phyloP scores from a whole-genome alignment of 1,139 yeast species.

The Nakaseomyces nivariensis region DNA sequence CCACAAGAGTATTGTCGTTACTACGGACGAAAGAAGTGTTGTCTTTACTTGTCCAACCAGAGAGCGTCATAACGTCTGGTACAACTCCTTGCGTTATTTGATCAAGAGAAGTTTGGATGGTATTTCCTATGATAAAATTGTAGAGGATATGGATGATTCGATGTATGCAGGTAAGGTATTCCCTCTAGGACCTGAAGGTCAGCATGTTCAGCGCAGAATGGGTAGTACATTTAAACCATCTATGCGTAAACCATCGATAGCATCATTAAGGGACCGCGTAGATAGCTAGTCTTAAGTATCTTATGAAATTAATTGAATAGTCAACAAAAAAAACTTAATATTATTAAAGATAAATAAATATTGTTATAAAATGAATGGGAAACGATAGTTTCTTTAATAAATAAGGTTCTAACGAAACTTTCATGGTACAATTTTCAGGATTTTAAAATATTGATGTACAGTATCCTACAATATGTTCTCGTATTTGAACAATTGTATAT shows the following conservation, averaged over 20 bases:
- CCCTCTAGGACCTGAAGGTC: slow-evolving; percentile 6
- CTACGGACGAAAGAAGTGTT: slow-evolving; percentile 56
- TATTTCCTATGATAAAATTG: slow-evolving; percentile 37
- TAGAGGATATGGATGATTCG: slow-evolving; percentile 15
- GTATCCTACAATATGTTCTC: too few relatives aligned
- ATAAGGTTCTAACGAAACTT: too few relatives aligned
- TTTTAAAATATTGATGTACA: too few relatives aligned
- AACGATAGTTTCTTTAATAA: too few relatives aligned
- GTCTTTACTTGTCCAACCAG: slow-evolving; percentile 83
- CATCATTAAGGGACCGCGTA: not conserved
- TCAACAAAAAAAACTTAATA: not conserved
- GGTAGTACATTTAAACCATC: not conserved
- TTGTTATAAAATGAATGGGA: too few relatives aligned
- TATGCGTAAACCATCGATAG: not conserved
- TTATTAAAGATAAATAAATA: not conserved
- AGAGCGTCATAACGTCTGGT: slow-evolving; percentile 88
- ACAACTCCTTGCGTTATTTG: slow-evolving; percentile 69
- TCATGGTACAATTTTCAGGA: too few relatives aligned
- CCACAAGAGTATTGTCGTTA: slow-evolving; percentile 73
- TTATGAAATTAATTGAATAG: too few relatives aligned
- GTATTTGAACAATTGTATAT: too few relatives aligned
- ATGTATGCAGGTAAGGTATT: slow-evolving; percentile 21
- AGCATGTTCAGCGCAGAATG: not conserved
- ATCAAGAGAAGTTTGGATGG: slow-evolving; percentile 61
- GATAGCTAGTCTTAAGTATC: not conserved